Evolutionary conservation across 768 basidiomycete genomes (phyloP).

Genomic region (Neoboletus brunneissimus): DNA sequence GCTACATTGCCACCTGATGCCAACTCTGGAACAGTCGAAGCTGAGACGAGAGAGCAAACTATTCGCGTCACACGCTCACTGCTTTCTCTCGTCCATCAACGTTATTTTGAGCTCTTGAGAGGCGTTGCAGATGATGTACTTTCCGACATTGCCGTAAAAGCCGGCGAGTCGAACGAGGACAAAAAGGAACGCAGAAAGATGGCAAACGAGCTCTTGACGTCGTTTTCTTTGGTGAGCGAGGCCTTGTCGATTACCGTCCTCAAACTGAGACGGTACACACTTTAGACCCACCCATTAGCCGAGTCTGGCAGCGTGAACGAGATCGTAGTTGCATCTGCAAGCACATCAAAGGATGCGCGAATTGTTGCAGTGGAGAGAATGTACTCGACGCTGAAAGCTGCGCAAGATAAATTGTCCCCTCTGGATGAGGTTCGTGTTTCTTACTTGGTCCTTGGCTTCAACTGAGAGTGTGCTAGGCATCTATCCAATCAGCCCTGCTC

Average conservation of each 20-base stretch:
- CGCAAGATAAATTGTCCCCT: slow-evolving; percentile 22
- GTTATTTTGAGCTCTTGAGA: slow-evolving; percentile 53
- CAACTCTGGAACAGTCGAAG: not conserved
- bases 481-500: slow-evolving; percentile 60
- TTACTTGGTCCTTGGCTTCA: not conserved
- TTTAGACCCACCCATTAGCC: slow-evolving; percentile 21
- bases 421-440: slow-evolving; percentile 34
- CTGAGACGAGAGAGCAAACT: slow-evolving; percentile 5
- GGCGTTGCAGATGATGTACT: slow-evolving; percentile 38
- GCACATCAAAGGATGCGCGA: slow-evolving; percentile 60
- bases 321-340: slow-evolving; percentile 53
- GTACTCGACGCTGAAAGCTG: slow-evolving; percentile 37
- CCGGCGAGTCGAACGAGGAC: slow-evolving; percentile 21
- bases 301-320: slow-evolving; percentile 38
- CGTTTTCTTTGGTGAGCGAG: slow-evolving; percentile 52
- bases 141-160: slow-evolving; percentile 16
- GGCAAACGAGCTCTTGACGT: slow-evolving; percentile 54
- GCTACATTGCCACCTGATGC: slow-evolving; percentile 7
- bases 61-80: slow-evolving; percentile 32
- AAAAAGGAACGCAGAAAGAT: slow-evolving; percentile 37
- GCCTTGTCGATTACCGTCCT: not conserved
- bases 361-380: slow-evolving; percentile 57
- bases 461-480: slow-evolving; percentile 39
- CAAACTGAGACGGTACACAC: not conserved
- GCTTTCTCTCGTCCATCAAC: slow-evolving; percentile 62